Evolutionary conservation across 768 basidiomycete species (phyloP), one percentile per base, ranked within the genome.

Genomic region (Suillus clintonianus): DNA sequence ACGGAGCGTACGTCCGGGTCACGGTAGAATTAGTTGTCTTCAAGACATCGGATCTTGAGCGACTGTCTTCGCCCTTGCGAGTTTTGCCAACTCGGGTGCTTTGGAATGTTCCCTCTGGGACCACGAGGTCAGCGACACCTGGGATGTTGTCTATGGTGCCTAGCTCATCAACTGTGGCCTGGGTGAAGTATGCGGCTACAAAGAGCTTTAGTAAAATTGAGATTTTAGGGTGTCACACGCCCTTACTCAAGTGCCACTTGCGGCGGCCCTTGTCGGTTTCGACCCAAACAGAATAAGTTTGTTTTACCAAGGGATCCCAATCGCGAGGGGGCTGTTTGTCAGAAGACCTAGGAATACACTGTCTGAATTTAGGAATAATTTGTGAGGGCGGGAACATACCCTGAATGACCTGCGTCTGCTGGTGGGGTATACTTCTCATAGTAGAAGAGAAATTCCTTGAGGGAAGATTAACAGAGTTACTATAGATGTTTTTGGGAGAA

Each of bases 201-300:
- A 66, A 62, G 30, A 17, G 34, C 60, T 48, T 24, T 61, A 0
- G 56, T 57, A 4, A 57, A 17, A 17, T 30, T 13, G 50, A 58
- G 56, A 43, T 17, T 11, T 57, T 41, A 3, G 27, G 22, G 27
- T 41, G 27, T 19, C 37, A 55, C 47, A 64, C 27, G 64, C 55
- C 78, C 87, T 73, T 72, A 92, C 91, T 92, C 47, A 94, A 80
- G 73, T 93, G 92, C 92, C 91, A 92, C 77, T 94, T 94, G 55
- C 88, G 82, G 61, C 80, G 80, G 47, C 90, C 88, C 67, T 83
- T 84, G 39, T 82, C 83, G 5, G 87, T 86, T 61, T 85, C 81
- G 37, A 89, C 85, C 86, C 86, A 91, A 43, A 90, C 91, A 0
- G 91, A 92, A 72, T 92, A 94, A 0, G 92, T 93, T 74, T 92